A percentile compares a stretch with the other conserved stretches of the same genome.
Evolutionary conservation across 2,329 filamentous ascomycete genomes (phyloP).

Genomic region (Penicillium sclerotiorum): DNA sequence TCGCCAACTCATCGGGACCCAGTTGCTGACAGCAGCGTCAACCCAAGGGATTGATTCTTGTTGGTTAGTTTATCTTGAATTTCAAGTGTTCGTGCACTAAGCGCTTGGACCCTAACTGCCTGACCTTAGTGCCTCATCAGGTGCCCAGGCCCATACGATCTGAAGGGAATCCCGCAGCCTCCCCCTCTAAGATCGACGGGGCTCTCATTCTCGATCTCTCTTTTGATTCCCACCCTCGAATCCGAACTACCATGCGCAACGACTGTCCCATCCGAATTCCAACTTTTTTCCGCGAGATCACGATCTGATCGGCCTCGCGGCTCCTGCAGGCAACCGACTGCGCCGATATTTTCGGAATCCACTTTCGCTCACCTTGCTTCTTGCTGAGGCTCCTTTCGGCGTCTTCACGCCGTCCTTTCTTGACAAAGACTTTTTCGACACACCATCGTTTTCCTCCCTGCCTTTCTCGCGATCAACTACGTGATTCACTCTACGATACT

Average conservation of each 20-base stretch:
- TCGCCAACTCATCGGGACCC: slow-evolving; percentile 14
- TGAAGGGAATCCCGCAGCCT: background rate
- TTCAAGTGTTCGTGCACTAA: slow-evolving; percentile 16
- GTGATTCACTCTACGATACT: too few relatives aligned
- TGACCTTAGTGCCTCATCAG: slow-evolving; percentile 26
- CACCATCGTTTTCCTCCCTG: background rate
- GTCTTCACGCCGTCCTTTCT: background rate
- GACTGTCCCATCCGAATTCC: slow-evolving; percentile 1
- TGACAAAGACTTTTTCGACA: background rate
- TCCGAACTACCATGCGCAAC: slow-evolving; percentile 9
- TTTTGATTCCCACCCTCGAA: too few relatives aligned
- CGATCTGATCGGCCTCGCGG: slow-evolving; percentile 17
- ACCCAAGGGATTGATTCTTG: slow-evolving; percentile 7
- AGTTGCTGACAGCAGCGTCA: slow-evolving; percentile 3
- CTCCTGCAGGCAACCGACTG: slow-evolving; percentile 19
- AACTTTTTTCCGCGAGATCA: slow-evolving; percentile 9
- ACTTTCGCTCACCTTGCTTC: background rate
- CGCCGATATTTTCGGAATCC: slow-evolving; percentile 5
- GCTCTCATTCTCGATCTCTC: background rate
- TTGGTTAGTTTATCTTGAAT: slow-evolving; percentile 15
- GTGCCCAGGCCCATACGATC: slow-evolving; percentile 22
- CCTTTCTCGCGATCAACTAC: too few relatives aligned
- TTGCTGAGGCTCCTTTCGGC: background rate
- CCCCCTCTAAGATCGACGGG: slow-evolving; percentile 1
- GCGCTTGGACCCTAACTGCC: slow-evolving; percentile 30